Base-by-base conservation (phyloP, 192 early-diverging fungal genomes). In the Pilobolus umbonatus region DNA sequence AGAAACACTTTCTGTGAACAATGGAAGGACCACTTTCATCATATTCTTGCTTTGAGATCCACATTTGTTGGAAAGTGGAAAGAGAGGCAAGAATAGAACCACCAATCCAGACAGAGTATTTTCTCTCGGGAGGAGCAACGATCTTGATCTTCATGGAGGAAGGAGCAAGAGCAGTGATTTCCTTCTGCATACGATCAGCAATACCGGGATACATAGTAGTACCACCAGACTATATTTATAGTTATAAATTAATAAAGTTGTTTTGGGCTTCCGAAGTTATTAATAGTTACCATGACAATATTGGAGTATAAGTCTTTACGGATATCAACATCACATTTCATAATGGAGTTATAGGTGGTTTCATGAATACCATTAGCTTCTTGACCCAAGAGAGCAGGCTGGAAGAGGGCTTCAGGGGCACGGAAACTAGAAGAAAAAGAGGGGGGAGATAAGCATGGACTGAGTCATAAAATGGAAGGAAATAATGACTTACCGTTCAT, bases 41-140 rank as follows among this genome's bases (percentile, higher is more conserved):
- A 36, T 64, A 64, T 36, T 64, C 62, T 82, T 90, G 88, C 87
- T 94, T 95, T 51, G 92, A 91, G 76, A 95, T 89, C 94, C 94
- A 98, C 94, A 95, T 92, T 75, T 94, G 88, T 77, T 96, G 94
- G 93, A 98, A 98, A 71, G 94, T 95, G 43, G 94, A 94, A 56
- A 96, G 88, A 31, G 95, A 96, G 50, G 95, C 93, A 34, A 98
- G 79, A 57, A 98, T 96, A 59, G 94, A 95, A 51, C 95, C 95
- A 82, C 95, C 95, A 70, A 98, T 95, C 94, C 95, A 98, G 80
- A 92, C 96, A 58, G 96, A 96, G 89, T 95, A 96, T 81, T 96
- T 98, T 75, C 96, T 85, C 78, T 98, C 96, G 47, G 96, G 94
- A 35, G 96, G 96, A 63, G 94, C 94, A 72, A 95, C 92, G 73